Percentiles rank a stretch among this genome's conserved stretches.
These are phyloP conservation scores for Cercospora nicotianae DNA, from an alignment of 2,329 filamentous ascomycete species.

Conservation along the genomic window DNA sequence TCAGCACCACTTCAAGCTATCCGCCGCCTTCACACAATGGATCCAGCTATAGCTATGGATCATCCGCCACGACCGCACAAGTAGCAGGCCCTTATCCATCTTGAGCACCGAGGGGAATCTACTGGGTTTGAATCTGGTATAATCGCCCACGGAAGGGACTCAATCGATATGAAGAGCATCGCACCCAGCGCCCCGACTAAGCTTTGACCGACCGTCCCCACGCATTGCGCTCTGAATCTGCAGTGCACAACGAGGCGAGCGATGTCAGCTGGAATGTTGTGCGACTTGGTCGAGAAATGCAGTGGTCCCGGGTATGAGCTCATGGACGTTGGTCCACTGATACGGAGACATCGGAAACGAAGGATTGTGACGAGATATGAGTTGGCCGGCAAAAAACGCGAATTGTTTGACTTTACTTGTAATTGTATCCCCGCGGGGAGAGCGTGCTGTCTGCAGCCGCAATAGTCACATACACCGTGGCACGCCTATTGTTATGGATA, in stretches of 20 bases:
- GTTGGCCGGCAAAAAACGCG: not conserved
- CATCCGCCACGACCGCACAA: conserved; percentile 23
- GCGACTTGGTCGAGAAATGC: not conserved
- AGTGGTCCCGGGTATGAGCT: not conserved
- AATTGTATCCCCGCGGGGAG: conserved; percentile 7
- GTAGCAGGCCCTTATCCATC: conserved; percentile 24
- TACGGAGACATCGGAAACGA: not conserved
- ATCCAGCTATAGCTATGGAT: conserved; percentile 28
- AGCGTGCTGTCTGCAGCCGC: conserved; percentile 1
- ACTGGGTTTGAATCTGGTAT: not conserved
- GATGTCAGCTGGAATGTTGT: not conserved
- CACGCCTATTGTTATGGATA: conserved; percentile 1
- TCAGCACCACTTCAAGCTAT: conserved; percentile 32
- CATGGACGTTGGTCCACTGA: not conserved
- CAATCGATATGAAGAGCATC: not conserved
- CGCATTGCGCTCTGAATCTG: not conserved
- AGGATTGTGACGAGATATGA: conserved; percentile 6
- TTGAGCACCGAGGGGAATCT: not conserved
- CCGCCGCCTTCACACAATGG: conserved; percentile 28
- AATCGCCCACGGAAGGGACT: not conserved
- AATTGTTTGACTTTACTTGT: conserved; percentile 7
- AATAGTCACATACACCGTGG: not conserved
- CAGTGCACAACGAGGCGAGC: not conserved
- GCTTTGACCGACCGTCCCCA: not conserved
- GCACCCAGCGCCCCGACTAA: not conserved